A percentile compares a stretch with the other conserved stretches of the same genome.
Evolutionary conservation across 2,329 filamentous ascomycete genomes (phyloP).

Genomic region (Dothideomycetes sp.): DNA sequence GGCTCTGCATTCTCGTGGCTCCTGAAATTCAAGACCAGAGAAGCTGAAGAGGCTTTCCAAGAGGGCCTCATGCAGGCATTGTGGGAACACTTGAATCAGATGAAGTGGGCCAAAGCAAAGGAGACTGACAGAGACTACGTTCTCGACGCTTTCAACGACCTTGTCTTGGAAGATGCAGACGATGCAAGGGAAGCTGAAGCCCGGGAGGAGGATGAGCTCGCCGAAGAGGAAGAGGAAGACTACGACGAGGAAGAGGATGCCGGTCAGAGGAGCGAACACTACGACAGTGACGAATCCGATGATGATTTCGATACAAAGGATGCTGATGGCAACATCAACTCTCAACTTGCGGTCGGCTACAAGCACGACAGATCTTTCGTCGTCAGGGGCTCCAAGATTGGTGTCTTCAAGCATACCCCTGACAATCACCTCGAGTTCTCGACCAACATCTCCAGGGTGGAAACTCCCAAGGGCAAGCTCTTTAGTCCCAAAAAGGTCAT

Average conservation of each 20-base stretch:
- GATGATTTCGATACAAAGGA: conserved; percentile 59
- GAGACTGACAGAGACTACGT: conserved; percentile 91
- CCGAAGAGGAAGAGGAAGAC: conserved; percentile 45
- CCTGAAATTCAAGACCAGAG: conserved; percentile 77
- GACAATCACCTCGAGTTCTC: conserved; percentile 92
- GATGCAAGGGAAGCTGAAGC: conserved; percentile 41
- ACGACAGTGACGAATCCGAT: conserved; percentile 68
- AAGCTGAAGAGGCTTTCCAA: conserved; percentile 75
- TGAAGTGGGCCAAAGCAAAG: conserved; percentile 89
- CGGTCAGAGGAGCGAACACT: conserved; percentile 58
- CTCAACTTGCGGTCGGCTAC: conserved; percentile 88
- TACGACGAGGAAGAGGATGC: conserved; percentile 55
- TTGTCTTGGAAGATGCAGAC: conserved; percentile 74
- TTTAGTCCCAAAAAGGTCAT: conserved; percentile 97
- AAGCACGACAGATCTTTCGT: conserved; percentile 97
- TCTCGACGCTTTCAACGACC: conserved; percentile 85
- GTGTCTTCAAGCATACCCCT: conserved; percentile 91
- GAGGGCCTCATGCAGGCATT: conserved; percentile 89
- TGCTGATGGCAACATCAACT: conserved; percentile 77
- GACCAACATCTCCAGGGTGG: conserved; percentile 92
- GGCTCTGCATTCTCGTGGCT: conserved; percentile 93
- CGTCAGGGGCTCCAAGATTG: conserved; percentile 93
- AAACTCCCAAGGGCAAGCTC: conserved; percentile 72
- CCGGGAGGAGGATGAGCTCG: conserved; percentile 44
- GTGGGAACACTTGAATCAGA: conserved; percentile 92